Evolutionary conservation across 768 basidiomycete genomes (phyloP).

Genomic region (Paxillus rubicundulus): DNA sequence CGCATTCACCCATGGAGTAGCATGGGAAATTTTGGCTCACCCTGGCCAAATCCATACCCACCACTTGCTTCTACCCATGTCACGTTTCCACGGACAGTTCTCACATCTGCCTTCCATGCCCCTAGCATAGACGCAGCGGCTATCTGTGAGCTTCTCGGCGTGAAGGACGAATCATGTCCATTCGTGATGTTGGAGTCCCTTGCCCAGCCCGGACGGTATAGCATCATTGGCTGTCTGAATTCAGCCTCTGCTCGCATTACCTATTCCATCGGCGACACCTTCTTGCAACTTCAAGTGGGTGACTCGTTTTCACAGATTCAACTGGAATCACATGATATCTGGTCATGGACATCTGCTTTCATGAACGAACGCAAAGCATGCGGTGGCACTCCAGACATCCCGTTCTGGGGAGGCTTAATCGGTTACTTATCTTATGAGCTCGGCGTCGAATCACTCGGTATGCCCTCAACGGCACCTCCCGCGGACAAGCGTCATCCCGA

Average conservation of each 20-base stretch:
- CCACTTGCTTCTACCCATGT: slow-evolving; percentile 14
- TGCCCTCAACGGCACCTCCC: slow-evolving; percentile 36
- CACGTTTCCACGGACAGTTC: slow-evolving; percentile 28
- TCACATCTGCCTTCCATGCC: slow-evolving; percentile 41
- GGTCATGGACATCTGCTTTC: slow-evolving; percentile 74
- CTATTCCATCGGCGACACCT: slow-evolving; percentile 50
- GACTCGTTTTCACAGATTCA: slow-evolving; percentile 34
- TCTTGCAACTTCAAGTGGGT: slow-evolving; percentile 45
- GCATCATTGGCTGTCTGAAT: slow-evolving; percentile 65
- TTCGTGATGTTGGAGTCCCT: slow-evolving; percentile 79
- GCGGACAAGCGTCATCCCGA: slow-evolving; percentile 55
- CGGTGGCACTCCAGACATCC: slow-evolving; percentile 51
- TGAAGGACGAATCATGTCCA: slow-evolving; percentile 50
- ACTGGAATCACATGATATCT: slow-evolving; percentile 56
- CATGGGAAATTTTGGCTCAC: slow-evolving; percentile 38
- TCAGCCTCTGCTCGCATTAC: slow-evolving; percentile 55
- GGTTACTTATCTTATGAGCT: slow-evolving; percentile 81
- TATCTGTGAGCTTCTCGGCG: slow-evolving; percentile 65
- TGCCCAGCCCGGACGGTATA: slow-evolving; percentile 68
- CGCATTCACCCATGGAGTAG: slow-evolving; percentile 41
- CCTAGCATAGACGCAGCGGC: slow-evolving; percentile 41
- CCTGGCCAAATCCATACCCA: slow-evolving; percentile 55
- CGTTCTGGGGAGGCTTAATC: slow-evolving; percentile 84
- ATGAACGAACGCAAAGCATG: slow-evolving; percentile 52
- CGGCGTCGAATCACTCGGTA: slow-evolving; percentile 55